Evolutionary conservation across 805 yeast genomes (phyloP).

Genomic region (Metschnikowia lunata): DNA sequence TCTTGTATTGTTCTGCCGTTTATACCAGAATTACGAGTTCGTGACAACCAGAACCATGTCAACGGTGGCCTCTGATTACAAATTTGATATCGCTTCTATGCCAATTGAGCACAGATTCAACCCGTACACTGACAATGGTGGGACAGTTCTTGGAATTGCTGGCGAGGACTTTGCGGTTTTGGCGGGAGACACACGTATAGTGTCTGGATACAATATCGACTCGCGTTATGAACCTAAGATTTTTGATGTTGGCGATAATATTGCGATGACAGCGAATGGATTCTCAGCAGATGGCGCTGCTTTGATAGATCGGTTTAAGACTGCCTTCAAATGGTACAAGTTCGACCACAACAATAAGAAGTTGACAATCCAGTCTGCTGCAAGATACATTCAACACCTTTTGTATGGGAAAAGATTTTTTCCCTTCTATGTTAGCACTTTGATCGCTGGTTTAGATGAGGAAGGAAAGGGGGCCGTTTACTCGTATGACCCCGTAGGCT

Average conservation of each 20-base stretch:
- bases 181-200: constrained; percentile 98
- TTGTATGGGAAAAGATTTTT: constrained; percentile 91
- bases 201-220: constrained; percentile 89
- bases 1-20: no score
- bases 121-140: constrained; percentile 94
- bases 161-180: constrained; percentile 95
- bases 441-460: constrained; percentile 88
- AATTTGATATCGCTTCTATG: constrained; percentile 18
- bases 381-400: constrained; percentile 85
- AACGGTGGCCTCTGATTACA: constrained; percentile 19
- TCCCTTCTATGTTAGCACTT: constrained; percentile 95
- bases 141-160: constrained; percentile 95
- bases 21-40: no score
- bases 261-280: constrained; percentile 89
- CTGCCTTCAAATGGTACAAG: constrained; percentile 84
- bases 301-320: constrained; percentile 67
- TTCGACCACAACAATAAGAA: constrained; percentile 73
- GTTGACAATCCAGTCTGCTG: constrained; percentile 67
- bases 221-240: constrained; percentile 90
- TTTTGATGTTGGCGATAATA: constrained; percentile 80
- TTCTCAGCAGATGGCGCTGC: constrained; percentile 94
- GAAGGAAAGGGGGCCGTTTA: constrained; percentile 92
- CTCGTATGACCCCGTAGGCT: constrained; percentile 97
- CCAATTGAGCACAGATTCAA: constrained; percentile 92
- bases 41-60: constrained; percentile 6